phyloP scores from a whole-genome alignment of 129 eudicot genomes.

The Pulicaria dysenterica region DNA sequence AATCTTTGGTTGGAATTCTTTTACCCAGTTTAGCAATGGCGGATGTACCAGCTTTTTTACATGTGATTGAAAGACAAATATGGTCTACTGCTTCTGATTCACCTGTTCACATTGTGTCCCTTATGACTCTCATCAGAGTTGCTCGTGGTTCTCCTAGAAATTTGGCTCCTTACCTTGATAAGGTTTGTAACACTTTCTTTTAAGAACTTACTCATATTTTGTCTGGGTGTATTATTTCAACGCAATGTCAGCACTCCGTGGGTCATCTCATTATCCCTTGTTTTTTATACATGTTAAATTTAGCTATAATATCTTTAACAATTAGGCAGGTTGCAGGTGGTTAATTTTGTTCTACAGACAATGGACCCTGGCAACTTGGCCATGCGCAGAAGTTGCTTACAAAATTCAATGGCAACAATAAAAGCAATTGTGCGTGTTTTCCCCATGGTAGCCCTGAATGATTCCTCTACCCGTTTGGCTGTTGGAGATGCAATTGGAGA shows the following conservation, averaged over 20 bases:
- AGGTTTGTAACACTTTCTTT: constrained; percentile 56
- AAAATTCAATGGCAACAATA: constrained; percentile 71
- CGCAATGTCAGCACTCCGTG: constrained; percentile 19
- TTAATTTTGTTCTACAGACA: constrained; percentile 81
- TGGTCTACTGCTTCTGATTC: constrained; percentile 99
- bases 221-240: neutral
- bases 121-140: constrained; percentile 78
- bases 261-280: constrained; percentile 9
- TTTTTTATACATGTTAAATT: constrained; percentile 4
- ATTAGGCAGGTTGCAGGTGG: constrained; percentile 94
- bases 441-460: constrained; percentile 92
- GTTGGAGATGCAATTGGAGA: constrained; percentile 95
- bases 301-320: constrained; percentile 43
- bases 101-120: constrained; percentile 88
- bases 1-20: constrained; percentile 68
- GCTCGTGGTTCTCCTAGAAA: constrained; percentile 91
- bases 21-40: constrained; percentile 98
- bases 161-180: constrained; percentile 83
- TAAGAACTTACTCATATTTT: neutral
- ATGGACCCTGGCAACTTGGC: constrained; percentile 88
- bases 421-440: constrained; percentile 79
- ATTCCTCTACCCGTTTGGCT: constrained; percentile 78
- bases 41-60: constrained; percentile 71
- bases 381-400: constrained; percentile 87
- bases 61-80: constrained; percentile 86